A percentile compares a stretch with the other conserved stretches of the same genome.
These are phyloP conservation scores for Boletus huronensis DNA, from an alignment of 768 basidiomycete species.

Conservation along the genomic window DNA sequence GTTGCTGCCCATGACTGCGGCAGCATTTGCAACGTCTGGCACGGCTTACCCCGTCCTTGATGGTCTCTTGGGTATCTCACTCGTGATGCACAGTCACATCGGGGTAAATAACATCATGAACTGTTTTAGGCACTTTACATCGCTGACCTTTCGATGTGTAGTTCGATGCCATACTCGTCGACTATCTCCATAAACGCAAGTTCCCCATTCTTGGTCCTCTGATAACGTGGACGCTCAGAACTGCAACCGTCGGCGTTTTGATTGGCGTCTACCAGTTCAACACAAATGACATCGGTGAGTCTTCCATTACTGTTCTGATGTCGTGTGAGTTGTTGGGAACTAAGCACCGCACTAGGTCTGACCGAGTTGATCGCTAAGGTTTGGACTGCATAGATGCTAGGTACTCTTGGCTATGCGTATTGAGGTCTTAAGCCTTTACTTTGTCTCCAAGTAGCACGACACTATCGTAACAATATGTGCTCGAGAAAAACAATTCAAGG, in stretches of 20 bases:
- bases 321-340: neutral
- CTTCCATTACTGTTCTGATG: neutral
- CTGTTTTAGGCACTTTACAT: neutral
- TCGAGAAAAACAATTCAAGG: neutral
- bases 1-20: conserved; percentile 84
- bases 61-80: conserved; percentile 78
- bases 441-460: neutral
- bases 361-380: conserved; percentile 80
- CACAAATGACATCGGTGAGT: conserved; percentile 94
- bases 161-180: conserved; percentile 76
- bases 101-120: conserved; percentile 51
- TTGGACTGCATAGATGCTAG: conserved; percentile 67
- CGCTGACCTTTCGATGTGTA: conserved; percentile 24
- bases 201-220: conserved; percentile 77
- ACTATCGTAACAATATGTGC: neutral
- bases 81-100: conserved; percentile 95
- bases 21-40: conserved; percentile 77
- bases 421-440: neutral
- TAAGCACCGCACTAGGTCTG: conserved; percentile 50
- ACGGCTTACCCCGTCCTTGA: conserved; percentile 83
- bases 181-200: conserved; percentile 93
- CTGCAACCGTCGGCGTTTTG: conserved; percentile 74
- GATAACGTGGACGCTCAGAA: conserved; percentile 71
- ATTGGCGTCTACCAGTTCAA: conserved; percentile 97
- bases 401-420: neutral